Conservation (phyloP, 441 rosid genomes). For the Pelargonium citronellum region DNA sequence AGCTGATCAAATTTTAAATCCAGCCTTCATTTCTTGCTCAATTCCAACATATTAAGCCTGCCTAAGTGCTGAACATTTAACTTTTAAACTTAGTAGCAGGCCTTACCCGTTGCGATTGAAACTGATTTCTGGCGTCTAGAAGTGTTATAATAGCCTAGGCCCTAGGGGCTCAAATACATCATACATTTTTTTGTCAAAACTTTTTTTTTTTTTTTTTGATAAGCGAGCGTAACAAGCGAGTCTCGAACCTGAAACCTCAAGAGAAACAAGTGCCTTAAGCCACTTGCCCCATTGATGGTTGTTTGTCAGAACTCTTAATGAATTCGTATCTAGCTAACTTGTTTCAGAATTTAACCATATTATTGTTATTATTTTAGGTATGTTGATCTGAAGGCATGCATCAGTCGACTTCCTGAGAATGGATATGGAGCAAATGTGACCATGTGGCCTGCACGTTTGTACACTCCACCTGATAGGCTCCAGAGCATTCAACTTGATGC, state of each 20-base stretch:
- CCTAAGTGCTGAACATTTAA: background rate
- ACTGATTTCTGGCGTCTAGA: background rate
- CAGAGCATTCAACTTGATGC: slow-evolving; percentile 82
- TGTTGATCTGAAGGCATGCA: slow-evolving; percentile 80
- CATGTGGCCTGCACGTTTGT: slow-evolving; percentile 79
- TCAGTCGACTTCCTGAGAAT: slow-evolving; percentile 70
- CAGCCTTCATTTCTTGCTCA: background rate
- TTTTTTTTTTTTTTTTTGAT: too few relatives aligned
- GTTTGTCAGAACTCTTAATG: background rate
- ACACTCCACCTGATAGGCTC: slow-evolving; percentile 84
- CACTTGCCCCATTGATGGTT: too few relatives aligned
- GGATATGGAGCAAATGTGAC: slow-evolving; percentile 73
- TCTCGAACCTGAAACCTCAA: too few relatives aligned
- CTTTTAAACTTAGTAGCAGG: background rate
- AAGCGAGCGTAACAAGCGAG: too few relatives aligned
- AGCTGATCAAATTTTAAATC: too few relatives aligned
- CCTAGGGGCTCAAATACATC: background rate
- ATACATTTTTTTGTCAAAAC: background rate
- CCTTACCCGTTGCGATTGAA: background rate
- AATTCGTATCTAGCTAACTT: background rate
- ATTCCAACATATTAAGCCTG: background rate
- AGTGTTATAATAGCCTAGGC: too few relatives aligned
- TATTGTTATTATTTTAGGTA: slow-evolving; percentile 44
- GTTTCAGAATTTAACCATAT: slow-evolving; percentile 12
- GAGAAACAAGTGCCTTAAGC: too few relatives aligned